Conservation (phyloP, 106 monocot genomes). For the Hemerocallis citrina region DNA sequence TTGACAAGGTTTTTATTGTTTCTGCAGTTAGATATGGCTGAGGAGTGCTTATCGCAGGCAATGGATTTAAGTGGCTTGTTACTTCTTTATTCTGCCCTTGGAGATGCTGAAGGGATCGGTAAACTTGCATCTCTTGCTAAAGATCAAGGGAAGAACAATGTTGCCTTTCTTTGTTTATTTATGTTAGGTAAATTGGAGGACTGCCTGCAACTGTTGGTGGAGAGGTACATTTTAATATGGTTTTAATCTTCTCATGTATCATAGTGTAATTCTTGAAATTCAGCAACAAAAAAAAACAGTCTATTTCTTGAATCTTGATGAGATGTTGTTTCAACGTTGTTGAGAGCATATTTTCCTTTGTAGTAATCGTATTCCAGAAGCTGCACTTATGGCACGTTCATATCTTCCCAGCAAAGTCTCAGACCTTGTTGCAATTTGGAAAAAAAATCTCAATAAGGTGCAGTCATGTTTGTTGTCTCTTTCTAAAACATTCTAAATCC, state of each 20-base stretch:
- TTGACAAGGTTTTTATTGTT: background rate
- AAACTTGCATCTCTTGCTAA: constrained; percentile 78
- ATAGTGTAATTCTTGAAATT: too few species aligned
- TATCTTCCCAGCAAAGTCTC: constrained; percentile 96
- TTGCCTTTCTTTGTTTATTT: constrained; percentile 96
- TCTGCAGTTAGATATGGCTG: constrained; percentile 81
- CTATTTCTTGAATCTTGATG: background rate
- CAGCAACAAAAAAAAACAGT: too few species aligned
- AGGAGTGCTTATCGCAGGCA: constrained; percentile 74
- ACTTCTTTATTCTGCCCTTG: constrained; percentile 81
- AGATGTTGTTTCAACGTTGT: background rate
- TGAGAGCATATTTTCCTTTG: background rate
- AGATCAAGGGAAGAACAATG: constrained; percentile 91
- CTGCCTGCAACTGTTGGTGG: constrained; percentile 76
- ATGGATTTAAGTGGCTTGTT: constrained; percentile 90
- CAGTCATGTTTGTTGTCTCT: background rate
- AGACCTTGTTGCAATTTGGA: constrained; percentile 81
- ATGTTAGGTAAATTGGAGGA: constrained; percentile 87
- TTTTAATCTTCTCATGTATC: background rate
- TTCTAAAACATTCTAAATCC: too few species aligned
- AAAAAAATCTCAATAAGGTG: constrained; percentile 84
- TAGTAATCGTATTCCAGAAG: constrained; percentile 97
- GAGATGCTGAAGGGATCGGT: constrained; percentile 76
- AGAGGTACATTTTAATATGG: constrained; percentile 31
- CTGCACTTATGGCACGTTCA: constrained; percentile 90